Evolutionary conservation across 176 grass and related monocot genomes (phyloP).

Genomic region (Cenchrus purpureus): DNA sequence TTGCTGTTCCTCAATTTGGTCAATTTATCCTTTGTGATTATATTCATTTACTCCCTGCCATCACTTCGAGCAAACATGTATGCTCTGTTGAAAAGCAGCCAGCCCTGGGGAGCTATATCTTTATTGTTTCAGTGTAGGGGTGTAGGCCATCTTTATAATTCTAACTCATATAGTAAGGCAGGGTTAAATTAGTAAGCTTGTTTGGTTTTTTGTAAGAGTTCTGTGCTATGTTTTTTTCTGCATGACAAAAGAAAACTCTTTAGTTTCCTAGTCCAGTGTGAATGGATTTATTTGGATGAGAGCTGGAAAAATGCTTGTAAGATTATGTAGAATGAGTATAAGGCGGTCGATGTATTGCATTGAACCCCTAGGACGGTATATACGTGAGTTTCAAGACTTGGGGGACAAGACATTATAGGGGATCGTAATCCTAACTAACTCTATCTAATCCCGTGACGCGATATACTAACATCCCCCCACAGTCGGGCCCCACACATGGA

Average conservation of each 20-base stretch:
- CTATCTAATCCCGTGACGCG: too few relatives aligned
- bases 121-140: not conserved
- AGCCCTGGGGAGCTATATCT: not conserved
- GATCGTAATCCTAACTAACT: too few relatives aligned
- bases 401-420: too few relatives aligned
- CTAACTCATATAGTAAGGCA: not conserved
- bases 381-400: too few relatives aligned
- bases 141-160: not conserved
- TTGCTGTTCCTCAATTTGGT: not conserved
- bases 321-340: too few relatives aligned
- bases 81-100: not conserved
- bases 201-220: conserved; percentile 15
- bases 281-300: not conserved
- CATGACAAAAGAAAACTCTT: conserved; percentile 20
- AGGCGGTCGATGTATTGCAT: too few relatives aligned
- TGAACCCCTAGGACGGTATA: too few relatives aligned
- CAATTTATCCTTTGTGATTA: not conserved
- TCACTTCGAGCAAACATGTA: not conserved
- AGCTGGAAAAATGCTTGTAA: not conserved
- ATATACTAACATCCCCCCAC: too few relatives aligned
- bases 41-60: not conserved
- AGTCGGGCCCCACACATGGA: too few relatives aligned
- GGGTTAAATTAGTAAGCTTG: not conserved
- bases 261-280: not conserved
- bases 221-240: not conserved